phyloP scores from a whole-genome alignment of 768 basidiomycete genomes.

The Leccinellum albellum region DNA sequence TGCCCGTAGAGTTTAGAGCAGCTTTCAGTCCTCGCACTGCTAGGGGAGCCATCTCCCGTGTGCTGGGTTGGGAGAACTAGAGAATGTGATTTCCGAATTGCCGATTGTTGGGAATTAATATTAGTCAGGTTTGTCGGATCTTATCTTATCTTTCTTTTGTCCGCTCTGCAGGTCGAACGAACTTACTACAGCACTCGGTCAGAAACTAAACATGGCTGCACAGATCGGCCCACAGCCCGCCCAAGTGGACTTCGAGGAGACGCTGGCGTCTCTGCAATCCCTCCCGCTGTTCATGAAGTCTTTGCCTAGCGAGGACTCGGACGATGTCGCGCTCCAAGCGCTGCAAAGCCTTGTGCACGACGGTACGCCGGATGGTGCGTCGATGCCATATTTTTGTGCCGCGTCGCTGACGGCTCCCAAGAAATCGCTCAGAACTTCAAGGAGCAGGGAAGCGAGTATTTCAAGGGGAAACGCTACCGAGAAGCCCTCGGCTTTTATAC shows the following conservation, averaged over 20 bases:
- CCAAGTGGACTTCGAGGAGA: conserved; percentile 29
- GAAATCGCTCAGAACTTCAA: conserved; percentile 93
- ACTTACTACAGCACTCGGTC: not conserved
- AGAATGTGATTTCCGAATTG: not conserved
- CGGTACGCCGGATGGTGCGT: conserved; percentile 90
- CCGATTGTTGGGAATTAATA: not conserved
- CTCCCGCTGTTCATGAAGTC: conserved; percentile 92
- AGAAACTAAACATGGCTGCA: conserved; percentile 15
- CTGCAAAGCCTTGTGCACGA: conserved; percentile 84
- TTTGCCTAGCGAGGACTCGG: conserved; percentile 62
- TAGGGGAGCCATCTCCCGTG: conserved; percentile 27
- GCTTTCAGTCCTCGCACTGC: conserved; percentile 49
- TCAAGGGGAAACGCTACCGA: conserved; percentile 77
- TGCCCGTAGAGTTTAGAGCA: conserved; percentile 58
- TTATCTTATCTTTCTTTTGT: conserved; percentile 18
- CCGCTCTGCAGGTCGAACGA: too few relatives aligned
- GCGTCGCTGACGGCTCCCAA: conserved; percentile 27
- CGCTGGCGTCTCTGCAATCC: conserved; percentile 50
- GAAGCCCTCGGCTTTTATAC: conserved; percentile 90
- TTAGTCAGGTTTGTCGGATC: not conserved
- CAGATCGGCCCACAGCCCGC: conserved; percentile 25
- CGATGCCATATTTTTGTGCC: not conserved
- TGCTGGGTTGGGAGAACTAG: not conserved
- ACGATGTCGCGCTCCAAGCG: conserved; percentile 70
- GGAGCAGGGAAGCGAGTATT: conserved; percentile 93